Base-by-base conservation (phyloP, 225 moss, liverwort and hornwort species). In the Climacium dendroides region DNA sequence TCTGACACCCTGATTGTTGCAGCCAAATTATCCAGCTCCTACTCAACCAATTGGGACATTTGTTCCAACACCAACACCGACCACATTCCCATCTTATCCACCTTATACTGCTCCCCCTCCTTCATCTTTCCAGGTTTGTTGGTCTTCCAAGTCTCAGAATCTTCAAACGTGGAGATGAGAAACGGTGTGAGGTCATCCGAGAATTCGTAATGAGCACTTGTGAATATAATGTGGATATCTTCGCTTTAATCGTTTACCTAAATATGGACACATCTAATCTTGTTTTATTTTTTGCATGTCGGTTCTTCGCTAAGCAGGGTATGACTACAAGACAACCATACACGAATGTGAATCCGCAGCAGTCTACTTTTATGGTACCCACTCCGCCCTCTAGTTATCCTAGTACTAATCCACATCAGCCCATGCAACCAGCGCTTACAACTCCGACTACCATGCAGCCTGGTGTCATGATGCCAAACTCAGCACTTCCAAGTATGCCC, bases 391-490 rank as follows among this genome's bases (percentile, higher is more conserved):
- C 85, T 43, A 76, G 75, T 84, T 94, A 92, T 78, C 86, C 90
- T 55, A 74, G 50, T 75, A 52, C 62, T 55, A 91, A 47, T 87
- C 70, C 83, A 59, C 85, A 64, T 67, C 90, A 94, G 66, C 87
- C 89, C 55, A 90, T 87, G 84, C 91, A 84, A 73, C 73, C 87
- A 39, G 90, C 84, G 69, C 71, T 70, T 80, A 87, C 87, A 72
- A 48, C 73, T 67, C 85, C 90, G 65, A 74, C 84, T 53, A 80
- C 76, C 23, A 83, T 85, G 81, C 90, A 91, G 69, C 92, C 93
- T 65, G 90, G 90, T 83, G 90, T 93, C 54, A 91, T 94, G 92
- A 93, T 88, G 90, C 92, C 92, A 69, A 91, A 69, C 62, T 14
- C 84, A 73, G 87, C 84, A 66, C 76, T 89, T 73, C 65, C 90